Evolutionary conservation across 176 grass and related monocot species (phyloP).

Genomic region (Raddia guianensis): DNA sequence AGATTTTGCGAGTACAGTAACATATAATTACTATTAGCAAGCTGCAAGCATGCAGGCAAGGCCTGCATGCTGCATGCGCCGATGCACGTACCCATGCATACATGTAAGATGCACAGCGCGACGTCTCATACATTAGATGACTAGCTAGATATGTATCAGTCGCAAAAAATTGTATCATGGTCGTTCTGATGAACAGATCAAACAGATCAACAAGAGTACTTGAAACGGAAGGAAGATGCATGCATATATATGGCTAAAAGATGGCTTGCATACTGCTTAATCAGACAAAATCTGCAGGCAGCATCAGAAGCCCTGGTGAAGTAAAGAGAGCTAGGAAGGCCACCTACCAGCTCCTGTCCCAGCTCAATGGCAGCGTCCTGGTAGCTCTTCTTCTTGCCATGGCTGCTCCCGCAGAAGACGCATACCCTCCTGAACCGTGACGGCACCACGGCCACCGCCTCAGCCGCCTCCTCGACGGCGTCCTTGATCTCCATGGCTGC

Average conservation of each 20-base stretch:
- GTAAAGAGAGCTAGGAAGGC: background rate
- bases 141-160: background rate
- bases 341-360: constrained; percentile 48
- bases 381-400: constrained; percentile 57
- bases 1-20: background rate
- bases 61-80: too few relatives aligned
- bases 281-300: background rate
- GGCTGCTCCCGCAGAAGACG: constrained; percentile 58
- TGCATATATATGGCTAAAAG: background rate
- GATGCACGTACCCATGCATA: constrained; percentile 1
- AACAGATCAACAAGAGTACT: too few relatives aligned
- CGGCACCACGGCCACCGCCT: constrained; percentile 10
- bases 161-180: background rate
- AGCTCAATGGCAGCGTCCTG: constrained; percentile 57
- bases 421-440: constrained; percentile 55
- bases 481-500: constrained; percentile 47
- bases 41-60: background rate
- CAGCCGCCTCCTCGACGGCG: background rate
- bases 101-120: background rate
- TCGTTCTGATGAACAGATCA: constrained; percentile 11
- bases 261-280: background rate
- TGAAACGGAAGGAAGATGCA: background rate
- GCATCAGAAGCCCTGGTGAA: background rate
- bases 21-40: background rate
- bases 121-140: background rate